Conservation (phyloP, 2,329 filamentous ascomycete genomes). For the Apiospora pterosperma region DNA sequence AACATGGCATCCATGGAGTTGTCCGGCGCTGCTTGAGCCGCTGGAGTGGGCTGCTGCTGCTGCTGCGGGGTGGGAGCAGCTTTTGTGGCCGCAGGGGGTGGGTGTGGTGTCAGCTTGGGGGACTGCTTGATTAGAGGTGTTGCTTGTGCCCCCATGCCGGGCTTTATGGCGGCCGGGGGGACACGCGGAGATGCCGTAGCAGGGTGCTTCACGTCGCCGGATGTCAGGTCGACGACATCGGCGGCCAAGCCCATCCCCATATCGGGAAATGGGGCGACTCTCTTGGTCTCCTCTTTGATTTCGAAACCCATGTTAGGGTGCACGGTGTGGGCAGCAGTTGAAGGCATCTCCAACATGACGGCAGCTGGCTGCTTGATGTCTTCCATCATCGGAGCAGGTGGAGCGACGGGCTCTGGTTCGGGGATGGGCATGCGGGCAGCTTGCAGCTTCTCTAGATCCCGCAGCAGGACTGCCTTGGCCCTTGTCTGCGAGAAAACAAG, state of each 20-base stretch:
- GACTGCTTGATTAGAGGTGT: slow-evolving; percentile 5
- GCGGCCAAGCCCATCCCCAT: slow-evolving; percentile 47
- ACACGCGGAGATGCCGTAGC: neutral
- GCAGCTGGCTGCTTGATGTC: slow-evolving; percentile 20
- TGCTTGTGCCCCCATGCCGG: slow-evolving; percentile 16
- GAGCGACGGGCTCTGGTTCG: slow-evolving; percentile 10
- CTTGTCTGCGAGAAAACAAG: slow-evolving; percentile 31
- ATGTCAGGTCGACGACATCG: slow-evolving; percentile 26
- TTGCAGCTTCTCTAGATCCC: slow-evolving; percentile 47
- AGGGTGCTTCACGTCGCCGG: slow-evolving; percentile 17
- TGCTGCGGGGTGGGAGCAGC: slow-evolving; percentile 24
- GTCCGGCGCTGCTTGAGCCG: slow-evolving; percentile 17
- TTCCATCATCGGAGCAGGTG: slow-evolving; percentile 13
- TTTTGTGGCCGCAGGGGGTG: slow-evolving; percentile 15
- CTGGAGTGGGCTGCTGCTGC: neutral
- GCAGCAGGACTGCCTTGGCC: slow-evolving; percentile 52
- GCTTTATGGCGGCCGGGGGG: neutral
- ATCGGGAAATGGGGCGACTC: slow-evolving; percentile 53
- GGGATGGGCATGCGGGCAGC: slow-evolving; percentile 23
- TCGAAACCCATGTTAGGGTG: slow-evolving; percentile 25
- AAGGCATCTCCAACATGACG: slow-evolving; percentile 32
- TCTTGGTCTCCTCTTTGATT: slow-evolving; percentile 34
- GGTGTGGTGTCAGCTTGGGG: slow-evolving; percentile 15
- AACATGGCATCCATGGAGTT: slow-evolving; percentile 16
- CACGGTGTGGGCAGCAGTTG: slow-evolving; percentile 28